Evolutionary conservation across 2,329 filamentous ascomycete species (phyloP), one percentile per base, ranked within the genome.

Genomic region (Neofusicoccum parvum): DNA sequence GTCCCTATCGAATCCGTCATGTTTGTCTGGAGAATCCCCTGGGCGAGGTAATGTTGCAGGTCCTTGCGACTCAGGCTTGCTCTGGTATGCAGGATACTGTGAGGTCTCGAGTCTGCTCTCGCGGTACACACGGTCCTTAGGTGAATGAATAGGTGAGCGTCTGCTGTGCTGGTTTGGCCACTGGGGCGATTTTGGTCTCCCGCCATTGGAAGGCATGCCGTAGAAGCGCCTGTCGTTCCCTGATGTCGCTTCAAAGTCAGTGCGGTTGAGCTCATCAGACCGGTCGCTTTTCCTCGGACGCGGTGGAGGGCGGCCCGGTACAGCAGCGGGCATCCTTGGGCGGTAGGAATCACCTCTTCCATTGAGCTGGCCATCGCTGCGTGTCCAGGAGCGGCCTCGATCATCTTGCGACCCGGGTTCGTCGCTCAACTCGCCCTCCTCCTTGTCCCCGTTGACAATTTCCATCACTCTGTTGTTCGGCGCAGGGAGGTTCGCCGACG

Each of bases 361-460:
- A 50, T 17, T n/a, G 50, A 39, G 37, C 37, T 53, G 41, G 23
- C 23, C 17, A 10, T 60, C 39, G 10, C 49, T 34, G 67, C 67
- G 54, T 7, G 50, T 41, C 50, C 50, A 46, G 7, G 50, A 56
- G 41, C 20, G 50, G 10, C 50, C 41, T 11, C 20, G 43, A 7
- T 64, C 62, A 12, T 53, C 62, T 27, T 48, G 49, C 7, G 43
- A 37, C 14, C 45, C 62, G 15, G 62, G 62, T 41, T 92, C 90
- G 70, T 94, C 92, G 68, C 87, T 91, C 36, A 95, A 75, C 75
- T 96, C 92, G 15, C 90, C 91, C 71, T 96, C 92, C 72, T 95
- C 91, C 65, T 80, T 80, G 65, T 85, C 83, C 64, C 76, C 75
- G 51, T 81, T 74, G 56, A 75, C 69, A 36, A 75, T 72, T 15